Percentiles rank a stretch among this genome's conserved stretches.
phyloP scores from a whole-genome alignment of 1,284 basidiomycete species.

The Ganoderma multipileum region DNA sequence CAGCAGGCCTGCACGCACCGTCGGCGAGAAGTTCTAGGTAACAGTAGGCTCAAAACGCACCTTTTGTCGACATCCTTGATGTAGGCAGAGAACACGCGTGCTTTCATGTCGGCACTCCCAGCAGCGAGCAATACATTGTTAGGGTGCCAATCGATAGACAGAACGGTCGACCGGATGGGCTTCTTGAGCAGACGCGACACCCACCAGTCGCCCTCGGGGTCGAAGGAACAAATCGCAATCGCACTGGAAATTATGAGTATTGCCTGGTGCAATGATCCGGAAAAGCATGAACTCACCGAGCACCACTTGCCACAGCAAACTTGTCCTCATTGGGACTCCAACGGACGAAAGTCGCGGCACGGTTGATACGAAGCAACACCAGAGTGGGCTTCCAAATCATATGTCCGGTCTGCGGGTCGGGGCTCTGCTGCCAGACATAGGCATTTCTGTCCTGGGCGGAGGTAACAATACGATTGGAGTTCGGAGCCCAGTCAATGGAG shows the following conservation, averaged over 20 bases:
- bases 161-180: constrained; percentile 80
- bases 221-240: constrained; percentile 94
- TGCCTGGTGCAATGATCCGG: constrained; percentile 10
- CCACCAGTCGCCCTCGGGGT: constrained; percentile 99
- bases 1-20: constrained; percentile 68
- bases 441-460: constrained; percentile 99
- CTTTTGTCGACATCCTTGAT: constrained; percentile 97
- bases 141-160: constrained; percentile 97
- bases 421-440: constrained; percentile 94
- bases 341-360: constrained; percentile 93
- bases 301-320: constrained; percentile 97
- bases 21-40: constrained; percentile 1
- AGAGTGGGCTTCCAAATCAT: constrained; percentile 94
- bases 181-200: constrained; percentile 98
- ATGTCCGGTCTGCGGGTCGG: constrained; percentile 73
- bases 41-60: constrained; percentile 47
- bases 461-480: constrained; percentile 96
- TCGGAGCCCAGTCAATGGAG: constrained; percentile 98
- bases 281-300: constrained; percentile 61
- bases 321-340: constrained; percentile 99
- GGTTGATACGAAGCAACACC: constrained; percentile 94
- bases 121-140: constrained; percentile 93
- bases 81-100: constrained; percentile 93
- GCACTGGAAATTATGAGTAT: constrained; percentile 55
- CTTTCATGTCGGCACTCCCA: constrained; percentile 94